Evolutionary conservation across 116 monocot species (phyloP).

Genomic region (Iris pallida): DNA sequence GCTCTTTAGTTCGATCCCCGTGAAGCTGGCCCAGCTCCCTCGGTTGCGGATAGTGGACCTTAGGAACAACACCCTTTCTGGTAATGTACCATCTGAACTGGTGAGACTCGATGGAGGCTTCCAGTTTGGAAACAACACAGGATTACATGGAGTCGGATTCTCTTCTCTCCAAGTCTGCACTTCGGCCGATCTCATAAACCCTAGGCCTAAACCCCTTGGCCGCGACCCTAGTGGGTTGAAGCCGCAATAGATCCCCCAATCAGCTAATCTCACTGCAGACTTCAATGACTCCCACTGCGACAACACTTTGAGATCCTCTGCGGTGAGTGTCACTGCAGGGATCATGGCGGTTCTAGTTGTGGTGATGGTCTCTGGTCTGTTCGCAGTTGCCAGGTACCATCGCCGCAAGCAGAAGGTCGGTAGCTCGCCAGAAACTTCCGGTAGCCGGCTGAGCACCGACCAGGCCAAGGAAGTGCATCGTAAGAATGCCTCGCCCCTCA

Average conservation of each 20-base stretch:
- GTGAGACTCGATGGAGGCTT: constrained; percentile 48
- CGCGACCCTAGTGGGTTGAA: constrained; percentile 13
- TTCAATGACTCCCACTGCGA: constrained; percentile 30
- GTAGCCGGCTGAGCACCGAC: constrained; percentile 68
- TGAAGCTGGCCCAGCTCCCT: constrained; percentile 38
- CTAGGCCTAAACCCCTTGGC: constrained; percentile 53
- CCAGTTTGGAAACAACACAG: constrained; percentile 54
- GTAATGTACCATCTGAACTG: constrained; percentile 49
- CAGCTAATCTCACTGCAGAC: constrained; percentile 35
- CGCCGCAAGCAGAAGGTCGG: constrained; percentile 78
- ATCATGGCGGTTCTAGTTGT: constrained; percentile 28
- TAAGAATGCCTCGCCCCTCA: constrained; percentile 56
- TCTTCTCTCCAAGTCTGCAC: constrained; percentile 35
- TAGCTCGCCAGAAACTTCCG: constrained; percentile 48
- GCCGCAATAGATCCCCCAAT: constrained; percentile 49
- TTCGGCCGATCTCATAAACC: constrained; percentile 42
- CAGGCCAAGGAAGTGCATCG: constrained; percentile 42
- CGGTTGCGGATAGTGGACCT: constrained; percentile 38
- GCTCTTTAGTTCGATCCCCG: constrained; percentile 60
- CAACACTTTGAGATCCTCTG: constrained; percentile 32
- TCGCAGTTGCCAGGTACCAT: constrained; percentile 56
- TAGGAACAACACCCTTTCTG: constrained; percentile 54
- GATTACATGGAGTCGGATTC: constrained; percentile 60
- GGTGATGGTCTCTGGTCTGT: constrained; percentile 28
- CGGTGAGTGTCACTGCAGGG: constrained; percentile 25